Evolutionary conservation across 306 rosid species (phyloP), one percentile per base, ranked within the genome.

Genomic region (Cucurbita maxima): DNA sequence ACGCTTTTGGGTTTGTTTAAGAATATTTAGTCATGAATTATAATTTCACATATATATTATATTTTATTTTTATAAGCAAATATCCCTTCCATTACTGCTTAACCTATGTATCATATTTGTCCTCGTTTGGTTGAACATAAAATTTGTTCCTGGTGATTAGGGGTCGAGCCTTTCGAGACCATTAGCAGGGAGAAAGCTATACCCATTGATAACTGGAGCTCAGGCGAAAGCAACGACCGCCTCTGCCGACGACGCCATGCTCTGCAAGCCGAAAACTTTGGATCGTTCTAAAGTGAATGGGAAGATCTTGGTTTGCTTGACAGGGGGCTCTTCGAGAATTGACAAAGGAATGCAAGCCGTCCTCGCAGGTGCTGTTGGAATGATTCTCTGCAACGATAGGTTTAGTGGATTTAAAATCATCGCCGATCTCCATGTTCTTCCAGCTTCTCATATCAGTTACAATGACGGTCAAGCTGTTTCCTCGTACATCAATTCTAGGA

Each of bases 351-450:
- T 56, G 57, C 79, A 76, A 63, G 90, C 89, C 4, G 71, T 79
- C 45, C 68, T 79, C 19, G 93, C 86, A 9, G 96, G 93, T 13
- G 93, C 93, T 44, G 91, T 36, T 14, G 97, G 97, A 55, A 86
- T 89, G 93, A 84, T 91, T 79, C 91, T 91, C 51, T 88, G 88
- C 61, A 87, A 91, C 75, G 84, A 80, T 34, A 0, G 59, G 61
- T 0, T 0, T 1, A 58, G 19, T 59, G 89, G 87, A 3, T 74
- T 76, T 22, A 84, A 77, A 43, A 60, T 81, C 41, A 41, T 51
- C 53, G 80, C 34, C 34, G 34, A 30, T 30, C 34, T 30, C 34
- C 34, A 30, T 30, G 34, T 30, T 30, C 34, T 30, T 30, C 34
- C 34, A 30, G 1, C 34, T 30, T 30, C 34, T 3, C 34, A 30